phyloP scores from a whole-genome alignment of 768 basidiomycete species.

The Agrocybe chaxingu region DNA sequence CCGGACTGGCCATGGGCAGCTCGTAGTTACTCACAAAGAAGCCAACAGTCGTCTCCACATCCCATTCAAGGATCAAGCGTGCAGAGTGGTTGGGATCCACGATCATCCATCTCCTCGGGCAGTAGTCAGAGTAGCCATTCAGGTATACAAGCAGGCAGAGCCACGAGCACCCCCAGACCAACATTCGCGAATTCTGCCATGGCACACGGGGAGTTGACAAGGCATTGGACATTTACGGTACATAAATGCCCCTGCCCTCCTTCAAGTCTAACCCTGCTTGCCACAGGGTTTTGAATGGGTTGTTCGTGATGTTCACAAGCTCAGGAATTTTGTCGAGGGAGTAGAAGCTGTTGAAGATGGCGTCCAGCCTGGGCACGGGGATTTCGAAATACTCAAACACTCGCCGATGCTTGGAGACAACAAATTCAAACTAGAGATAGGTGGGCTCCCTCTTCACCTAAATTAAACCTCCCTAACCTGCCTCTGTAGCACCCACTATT shows the following conservation, averaged over 20 bases:
- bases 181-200: constrained; percentile 19
- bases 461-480: constrained; percentile 4
- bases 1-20: constrained; percentile 61
- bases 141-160: constrained; percentile 11
- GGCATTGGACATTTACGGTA: constrained; percentile 67
- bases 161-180: constrained; percentile 15
- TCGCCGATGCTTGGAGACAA: constrained; percentile 67
- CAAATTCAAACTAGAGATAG: constrained; percentile 71
- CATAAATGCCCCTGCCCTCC: not conserved
- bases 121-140: constrained; percentile 18
- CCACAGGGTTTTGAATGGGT: constrained; percentile 72
- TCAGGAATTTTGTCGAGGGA: constrained; percentile 58
- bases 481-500: constrained; percentile 20
- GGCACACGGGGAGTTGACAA: constrained; percentile 43
- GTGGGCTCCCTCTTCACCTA: constrained; percentile 28
- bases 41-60: constrained; percentile 31
- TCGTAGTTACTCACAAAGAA: constrained; percentile 27
- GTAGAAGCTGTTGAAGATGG: constrained; percentile 24
- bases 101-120: constrained; percentile 21
- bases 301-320: constrained; percentile 52
- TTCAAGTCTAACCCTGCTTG: not conserved
- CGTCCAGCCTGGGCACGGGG: constrained; percentile 32
- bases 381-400: constrained; percentile 62
- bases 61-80: constrained; percentile 22
- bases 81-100: constrained; percentile 30